Evolutionary conservation across 1,284 basidiomycete species (phyloP).

Genomic region (Irpex rosettiformis): DNA sequence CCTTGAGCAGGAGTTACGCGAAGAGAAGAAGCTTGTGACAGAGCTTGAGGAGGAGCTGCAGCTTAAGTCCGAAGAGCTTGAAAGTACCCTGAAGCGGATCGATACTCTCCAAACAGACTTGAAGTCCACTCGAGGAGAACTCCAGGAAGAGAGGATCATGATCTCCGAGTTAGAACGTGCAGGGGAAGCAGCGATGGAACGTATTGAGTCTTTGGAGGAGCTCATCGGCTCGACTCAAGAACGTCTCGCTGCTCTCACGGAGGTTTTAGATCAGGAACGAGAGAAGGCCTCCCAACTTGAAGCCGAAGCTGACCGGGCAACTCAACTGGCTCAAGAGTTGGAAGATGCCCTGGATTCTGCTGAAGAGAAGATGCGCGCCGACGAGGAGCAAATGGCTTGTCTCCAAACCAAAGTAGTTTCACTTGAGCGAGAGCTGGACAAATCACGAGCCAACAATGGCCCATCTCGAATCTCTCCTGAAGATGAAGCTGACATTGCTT

Average conservation of each 20-base stretch:
- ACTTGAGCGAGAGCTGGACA: slow-evolving; percentile 59
- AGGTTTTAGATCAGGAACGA: slow-evolving; percentile 43
- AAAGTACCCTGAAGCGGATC: slow-evolving; percentile 18
- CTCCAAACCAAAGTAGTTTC: slow-evolving; percentile 50
- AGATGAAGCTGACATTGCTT: slow-evolving; percentile 47
- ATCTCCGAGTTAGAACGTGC: slow-evolving; percentile 56
- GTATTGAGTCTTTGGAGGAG: slow-evolving; percentile 49
- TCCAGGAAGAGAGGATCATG: slow-evolving; percentile 43
- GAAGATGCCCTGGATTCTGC: slow-evolving; percentile 70
- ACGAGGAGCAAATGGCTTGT: slow-evolving; percentile 51
- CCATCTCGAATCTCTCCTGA: slow-evolving; percentile 44
- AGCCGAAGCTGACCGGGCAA: slow-evolving; percentile 46
- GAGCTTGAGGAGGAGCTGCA: slow-evolving; percentile 38
- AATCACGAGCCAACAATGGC: slow-evolving; percentile 32
- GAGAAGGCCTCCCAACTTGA: slow-evolving; percentile 50
- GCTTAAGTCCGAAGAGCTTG: slow-evolving; percentile 25
- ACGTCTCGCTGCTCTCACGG: slow-evolving; percentile 40
- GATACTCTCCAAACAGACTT: slow-evolving; percentile 29
- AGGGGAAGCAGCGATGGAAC: slow-evolving; percentile 40
- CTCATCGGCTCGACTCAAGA: slow-evolving; percentile 46
- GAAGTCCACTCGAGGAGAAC: slow-evolving; percentile 30
- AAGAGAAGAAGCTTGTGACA: slow-evolving; percentile 37
- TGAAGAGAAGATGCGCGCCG: slow-evolving; percentile 59
- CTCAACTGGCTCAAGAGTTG: slow-evolving; percentile 58
- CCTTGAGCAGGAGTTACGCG: slow-evolving; percentile 49